phyloP scores from a whole-genome alignment of 495 filamentous ascomycete genomes.

The Cercophora sp. region DNA sequence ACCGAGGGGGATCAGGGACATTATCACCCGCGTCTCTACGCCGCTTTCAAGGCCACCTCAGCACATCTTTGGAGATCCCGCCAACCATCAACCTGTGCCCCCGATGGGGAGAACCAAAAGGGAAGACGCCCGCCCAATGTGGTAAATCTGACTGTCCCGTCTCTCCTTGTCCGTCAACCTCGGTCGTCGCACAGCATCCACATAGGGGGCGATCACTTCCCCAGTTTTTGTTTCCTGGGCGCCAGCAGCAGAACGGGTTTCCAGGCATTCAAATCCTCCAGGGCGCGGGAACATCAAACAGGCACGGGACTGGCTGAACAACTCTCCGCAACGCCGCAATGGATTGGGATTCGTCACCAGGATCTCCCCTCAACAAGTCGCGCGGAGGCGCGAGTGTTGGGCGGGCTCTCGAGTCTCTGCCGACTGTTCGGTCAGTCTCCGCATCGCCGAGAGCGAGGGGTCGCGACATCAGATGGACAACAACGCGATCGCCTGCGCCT shows the following conservation, averaged over 20 bases:
- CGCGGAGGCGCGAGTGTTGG: background rate
- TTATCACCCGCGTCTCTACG: constrained; percentile 13
- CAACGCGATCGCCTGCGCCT: constrained; percentile 26
- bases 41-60: background rate
- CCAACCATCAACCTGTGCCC: background rate
- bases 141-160: constrained; percentile 2
- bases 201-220: constrained; percentile 11
- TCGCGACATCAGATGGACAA: constrained; percentile 9
- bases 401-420: background rate
- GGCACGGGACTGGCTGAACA: too few relatives aligned
- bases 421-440: too few relatives aligned
- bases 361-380: background rate
- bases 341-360: background rate
- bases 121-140: background rate
- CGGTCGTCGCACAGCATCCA: constrained; percentile 4
- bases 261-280: constrained; percentile 1
- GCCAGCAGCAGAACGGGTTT: constrained; percentile 9
- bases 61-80: too few relatives aligned
- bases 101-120: background rate
- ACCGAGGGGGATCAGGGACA: constrained; percentile 16
- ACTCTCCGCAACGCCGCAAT: constrained; percentile 1
- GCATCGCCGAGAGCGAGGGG: too few relatives aligned
- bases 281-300: constrained; percentile 12
- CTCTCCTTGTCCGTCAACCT: background rate
- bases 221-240: constrained; percentile 19